Evolutionary conservation across 1,284 basidiomycete species (phyloP).

Genomic region (Heliocybe sulcata): DNA sequence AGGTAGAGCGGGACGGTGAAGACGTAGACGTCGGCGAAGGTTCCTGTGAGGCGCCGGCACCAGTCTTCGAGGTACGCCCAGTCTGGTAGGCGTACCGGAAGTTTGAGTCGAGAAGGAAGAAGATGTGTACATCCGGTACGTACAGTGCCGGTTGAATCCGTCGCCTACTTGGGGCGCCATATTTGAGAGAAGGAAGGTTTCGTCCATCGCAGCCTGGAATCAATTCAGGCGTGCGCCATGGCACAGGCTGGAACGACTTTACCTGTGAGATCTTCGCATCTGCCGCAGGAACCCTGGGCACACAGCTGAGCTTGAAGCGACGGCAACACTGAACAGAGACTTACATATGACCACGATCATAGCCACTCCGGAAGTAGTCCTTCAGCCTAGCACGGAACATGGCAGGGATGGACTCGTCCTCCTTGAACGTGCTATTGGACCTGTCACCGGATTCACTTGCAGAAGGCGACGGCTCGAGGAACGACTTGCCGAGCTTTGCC

Average conservation of each 20-base stretch:
- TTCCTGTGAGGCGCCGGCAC: slow-evolving; percentile 81
- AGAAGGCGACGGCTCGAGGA: slow-evolving; percentile 22
- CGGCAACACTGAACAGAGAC: slow-evolving; percentile 74
- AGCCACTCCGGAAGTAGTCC: slow-evolving; percentile 93
- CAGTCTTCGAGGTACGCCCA: slow-evolving; percentile 98
- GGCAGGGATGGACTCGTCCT: slow-evolving; percentile 76
- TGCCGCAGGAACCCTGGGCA: slow-evolving; percentile 88
- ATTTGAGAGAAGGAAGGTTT: slow-evolving; percentile 93
- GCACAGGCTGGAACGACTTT: slow-evolving; percentile 7
- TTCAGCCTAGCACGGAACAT: slow-evolving; percentile 80
- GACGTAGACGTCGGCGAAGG: slow-evolving; percentile 92
- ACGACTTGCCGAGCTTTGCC: slow-evolving; percentile 57
- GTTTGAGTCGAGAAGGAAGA: slow-evolving; percentile 1
- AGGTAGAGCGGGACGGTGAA: slow-evolving; percentile 98
- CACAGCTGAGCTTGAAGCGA: slow-evolving; percentile 38
- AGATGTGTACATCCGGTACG: slow-evolving; percentile 16
- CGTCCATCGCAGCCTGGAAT: slow-evolving; percentile 84
- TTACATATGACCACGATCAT: slow-evolving; percentile 96
- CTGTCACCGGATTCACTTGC: slow-evolving; percentile 53
- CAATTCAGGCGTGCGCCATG: not conserved
- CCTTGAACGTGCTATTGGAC: slow-evolving; percentile 76
- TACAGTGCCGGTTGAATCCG: slow-evolving; percentile 96
- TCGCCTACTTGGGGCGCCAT: slow-evolving; percentile 98
- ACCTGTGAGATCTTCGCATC: slow-evolving; percentile 89
- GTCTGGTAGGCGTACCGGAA: slow-evolving; percentile 39